phyloP scores from a whole-genome alignment of 306 rosid genomes.

The Sicyos baderoa region DNA sequence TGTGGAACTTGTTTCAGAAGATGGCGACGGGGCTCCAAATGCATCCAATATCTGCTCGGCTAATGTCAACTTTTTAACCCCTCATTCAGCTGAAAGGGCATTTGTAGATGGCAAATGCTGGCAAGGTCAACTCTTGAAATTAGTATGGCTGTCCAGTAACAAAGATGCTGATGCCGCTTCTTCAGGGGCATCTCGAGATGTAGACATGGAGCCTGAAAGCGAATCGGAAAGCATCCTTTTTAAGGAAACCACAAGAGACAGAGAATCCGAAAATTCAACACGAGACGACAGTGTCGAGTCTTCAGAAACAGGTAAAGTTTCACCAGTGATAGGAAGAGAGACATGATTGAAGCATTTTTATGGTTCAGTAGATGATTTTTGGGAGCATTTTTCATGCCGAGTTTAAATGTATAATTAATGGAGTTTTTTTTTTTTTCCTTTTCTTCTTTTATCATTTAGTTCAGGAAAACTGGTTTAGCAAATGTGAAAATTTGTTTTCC shows the following conservation, averaged over 20 bases:
- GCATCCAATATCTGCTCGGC: constrained; percentile 17
- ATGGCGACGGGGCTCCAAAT: constrained; percentile 29
- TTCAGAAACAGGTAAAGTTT: constrained; percentile 15
- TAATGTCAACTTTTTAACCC: constrained; percentile 11
- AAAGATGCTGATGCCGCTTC: not conserved
- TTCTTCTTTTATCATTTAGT: not conserved
- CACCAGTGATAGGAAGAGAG: constrained; percentile 7
- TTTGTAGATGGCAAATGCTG: constrained; percentile 7
- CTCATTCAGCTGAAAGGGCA: constrained; percentile 19
- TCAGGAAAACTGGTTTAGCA: constrained; percentile 13
- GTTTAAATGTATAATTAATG: constrained; percentile 21
- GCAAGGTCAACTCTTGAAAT: not conserved
- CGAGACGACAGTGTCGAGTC: not conserved
- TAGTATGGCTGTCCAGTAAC: not conserved
- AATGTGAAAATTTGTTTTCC: constrained; percentile 18
- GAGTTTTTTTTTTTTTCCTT: not conserved
- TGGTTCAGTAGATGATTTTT: constrained; percentile 10
- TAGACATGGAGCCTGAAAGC: constrained; percentile 11
- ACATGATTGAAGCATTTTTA: constrained; percentile 11
- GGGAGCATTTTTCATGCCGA: constrained; percentile 13
- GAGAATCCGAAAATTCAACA: constrained; percentile 7
- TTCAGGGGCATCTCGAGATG: constrained; percentile 3
- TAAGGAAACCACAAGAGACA: not conserved
- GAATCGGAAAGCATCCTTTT: not conserved
- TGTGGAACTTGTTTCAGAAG: constrained; percentile 43